Evolutionary conservation across 371 early-diverging fungal species (phyloP).

Genomic region (Mortierella sp.): DNA sequence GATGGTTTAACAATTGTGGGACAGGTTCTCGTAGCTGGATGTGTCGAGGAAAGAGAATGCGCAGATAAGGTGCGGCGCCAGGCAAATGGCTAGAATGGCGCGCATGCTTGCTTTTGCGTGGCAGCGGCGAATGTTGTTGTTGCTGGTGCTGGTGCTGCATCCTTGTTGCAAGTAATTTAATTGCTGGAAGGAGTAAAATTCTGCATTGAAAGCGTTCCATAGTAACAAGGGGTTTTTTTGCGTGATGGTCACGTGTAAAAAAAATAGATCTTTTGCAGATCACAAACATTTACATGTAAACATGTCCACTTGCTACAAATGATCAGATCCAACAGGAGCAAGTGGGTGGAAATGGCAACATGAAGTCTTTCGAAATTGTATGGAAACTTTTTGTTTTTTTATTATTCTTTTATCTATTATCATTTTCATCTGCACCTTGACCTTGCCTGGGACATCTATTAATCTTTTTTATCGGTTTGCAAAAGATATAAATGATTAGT

Average conservation of each 20-base stretch:
- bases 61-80: conserved; percentile 39
- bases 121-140: conserved; percentile 16
- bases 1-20: conserved; percentile 41
- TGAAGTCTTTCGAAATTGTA: neutral
- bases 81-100: conserved; percentile 22
- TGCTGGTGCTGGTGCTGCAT: conserved; percentile 7
- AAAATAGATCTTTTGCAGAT: neutral
- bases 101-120: conserved; percentile 21
- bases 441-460: no score
- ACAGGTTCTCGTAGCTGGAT: conserved; percentile 51
- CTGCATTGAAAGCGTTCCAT: no score
- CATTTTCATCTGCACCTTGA: no score
- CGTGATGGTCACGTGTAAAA: neutral
- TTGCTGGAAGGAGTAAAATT: no score
- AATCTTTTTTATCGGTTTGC: no score
- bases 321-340: neutral
- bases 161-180: neutral
- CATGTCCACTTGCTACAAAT: neutral
- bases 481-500: no score
- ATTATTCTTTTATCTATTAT: no score
- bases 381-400: no score
- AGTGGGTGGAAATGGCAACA: neutral
- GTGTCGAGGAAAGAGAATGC: conserved; percentile 54
- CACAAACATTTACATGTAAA: neutral
- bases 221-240: no score